Base-by-base conservation (phyloP, 768 basidiomycete species). In the Boletus fagicola region DNA sequence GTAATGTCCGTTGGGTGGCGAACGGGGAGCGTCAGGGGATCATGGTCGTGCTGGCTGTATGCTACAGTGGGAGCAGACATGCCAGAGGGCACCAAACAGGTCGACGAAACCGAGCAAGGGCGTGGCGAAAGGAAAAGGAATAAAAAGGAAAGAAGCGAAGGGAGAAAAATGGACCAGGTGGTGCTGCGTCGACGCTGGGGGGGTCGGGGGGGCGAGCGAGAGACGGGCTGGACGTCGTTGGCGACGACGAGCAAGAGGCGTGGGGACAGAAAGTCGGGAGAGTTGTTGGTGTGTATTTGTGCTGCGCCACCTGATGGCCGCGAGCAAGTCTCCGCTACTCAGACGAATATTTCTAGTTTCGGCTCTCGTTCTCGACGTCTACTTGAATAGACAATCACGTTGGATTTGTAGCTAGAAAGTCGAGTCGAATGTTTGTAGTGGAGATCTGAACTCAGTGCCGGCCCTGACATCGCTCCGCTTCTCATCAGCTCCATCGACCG, bases 11-110 rank as follows among this genome's bases (percentile, higher is more conserved):
- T 39, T 10, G 28, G 36, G 18, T 28, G 50, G 4, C 50, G 67
- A 11, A 20, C 22, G 30, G 38, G 33, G 42, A 62, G 63, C 48
- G 70, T 70, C 61, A 54, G 50, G 40, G 66, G 61, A 65, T 68
- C 74, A 70, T 75, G 71, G 64, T 72, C 71, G 62, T 70, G 71
- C 72, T 65, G 77, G 72, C 56, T 77, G 74, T 62, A 74, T 72
- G 71, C 70, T 47, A 66, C 63, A 38, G 73, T 56, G 45, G 75
- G 65, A 49, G 68, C 61, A 65, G 78, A 79, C 79, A 80, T 80
- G 60, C 62, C 64, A 61, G 67, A 63, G 47, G 16, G 12, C n/a
- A 28, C 45, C 28, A 15, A 46, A 28, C 20, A n/a, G 16, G 38
- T 28, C 24, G 38, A 50, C 49, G 49, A 38, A 7, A 50, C 33